Evolutionary conservation across 2,329 filamentous ascomycete genomes (phyloP).

Genomic region (Talaromyces amestolkiae): DNA sequence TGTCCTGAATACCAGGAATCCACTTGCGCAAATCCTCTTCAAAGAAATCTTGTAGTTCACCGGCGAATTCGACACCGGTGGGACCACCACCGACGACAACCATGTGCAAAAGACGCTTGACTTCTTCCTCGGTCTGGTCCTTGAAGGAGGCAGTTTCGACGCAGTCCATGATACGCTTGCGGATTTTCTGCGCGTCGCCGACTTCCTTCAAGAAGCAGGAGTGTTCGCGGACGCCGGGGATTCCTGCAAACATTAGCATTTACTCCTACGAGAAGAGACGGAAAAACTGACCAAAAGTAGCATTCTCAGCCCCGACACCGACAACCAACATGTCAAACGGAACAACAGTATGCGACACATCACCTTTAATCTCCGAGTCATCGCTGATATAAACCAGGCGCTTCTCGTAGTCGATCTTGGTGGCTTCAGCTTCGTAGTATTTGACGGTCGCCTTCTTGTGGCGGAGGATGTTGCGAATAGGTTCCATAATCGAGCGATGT

Average conservation of each 20-base stretch:
- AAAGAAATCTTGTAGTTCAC: constrained; percentile 98
- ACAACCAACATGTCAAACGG: constrained; percentile 98
- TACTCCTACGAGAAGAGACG: background rate
- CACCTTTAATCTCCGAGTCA: constrained; percentile 87
- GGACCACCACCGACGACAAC: constrained; percentile 91
- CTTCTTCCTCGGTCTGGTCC: constrained; percentile 82
- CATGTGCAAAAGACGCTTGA: constrained; percentile 96
- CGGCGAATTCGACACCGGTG: constrained; percentile 96
- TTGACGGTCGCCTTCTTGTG: constrained; percentile 91
- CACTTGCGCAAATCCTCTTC: constrained; percentile 97
- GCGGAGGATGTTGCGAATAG: constrained; percentile 89
- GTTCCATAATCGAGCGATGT: constrained; percentile 99
- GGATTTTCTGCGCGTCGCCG: constrained; percentile 88
- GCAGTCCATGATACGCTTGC: constrained; percentile 99
- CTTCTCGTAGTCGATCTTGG: constrained; percentile 88
- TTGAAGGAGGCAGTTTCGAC: constrained; percentile 98
- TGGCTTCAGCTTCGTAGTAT: constrained; percentile 97
- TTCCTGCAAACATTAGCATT: constrained; percentile 49
- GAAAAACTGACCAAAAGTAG: constrained; percentile 73
- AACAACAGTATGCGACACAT: constrained; percentile 77
- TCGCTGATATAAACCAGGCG: constrained; percentile 87
- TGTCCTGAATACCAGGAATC: constrained; percentile 89
- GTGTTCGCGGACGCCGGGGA: constrained; percentile 90
- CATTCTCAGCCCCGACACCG: constrained; percentile 96
- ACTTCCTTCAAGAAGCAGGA: constrained; percentile 99